phyloP scores from a whole-genome alignment of 352 stramenopile genomes.

The Phytophthora crassamura region DNA sequence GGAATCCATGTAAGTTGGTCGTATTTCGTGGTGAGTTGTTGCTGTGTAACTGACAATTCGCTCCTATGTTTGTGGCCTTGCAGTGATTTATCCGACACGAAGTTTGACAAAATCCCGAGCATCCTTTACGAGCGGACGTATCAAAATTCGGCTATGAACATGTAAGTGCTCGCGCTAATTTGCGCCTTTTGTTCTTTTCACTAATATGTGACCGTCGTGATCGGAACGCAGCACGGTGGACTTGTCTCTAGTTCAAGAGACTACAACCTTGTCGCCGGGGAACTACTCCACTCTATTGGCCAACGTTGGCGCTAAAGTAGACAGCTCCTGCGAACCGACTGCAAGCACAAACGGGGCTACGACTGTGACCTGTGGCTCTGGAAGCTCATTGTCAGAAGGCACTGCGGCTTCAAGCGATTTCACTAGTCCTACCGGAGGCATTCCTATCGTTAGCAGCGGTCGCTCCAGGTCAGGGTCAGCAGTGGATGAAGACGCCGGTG shows the following conservation, averaged over 20 bases:
- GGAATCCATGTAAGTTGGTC: slow-evolving; percentile 5
- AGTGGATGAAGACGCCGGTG: not conserved
- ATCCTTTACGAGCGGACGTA: slow-evolving; percentile 46
- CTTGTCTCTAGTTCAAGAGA: not conserved
- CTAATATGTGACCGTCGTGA: not conserved
- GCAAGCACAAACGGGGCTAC: not conserved
- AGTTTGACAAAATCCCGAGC: slow-evolving; percentile 33
- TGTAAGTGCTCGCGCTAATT: slow-evolving; percentile 3
- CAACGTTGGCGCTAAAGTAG: not conserved
- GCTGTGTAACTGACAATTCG: not conserved
- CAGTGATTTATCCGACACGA: slow-evolving; percentile 31
- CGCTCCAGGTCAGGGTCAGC: not conserved
- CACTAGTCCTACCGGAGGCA: not conserved
- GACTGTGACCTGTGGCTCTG: not conserved
- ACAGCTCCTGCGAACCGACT: not conserved
- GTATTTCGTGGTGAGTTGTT: not conserved
- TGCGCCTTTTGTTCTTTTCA: no score
- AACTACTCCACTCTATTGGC: not conserved
- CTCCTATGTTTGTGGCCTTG: not conserved
- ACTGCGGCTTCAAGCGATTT: not conserved
- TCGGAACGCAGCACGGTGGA: not conserved
- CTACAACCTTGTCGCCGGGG: not conserved
- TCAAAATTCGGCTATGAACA: not conserved
- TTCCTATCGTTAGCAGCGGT: not conserved
- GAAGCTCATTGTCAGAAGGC: slow-evolving; percentile 1